Base-by-base conservation (phyloP, 208 protist species). In the Balamuthia mandrillaris region DNA sequence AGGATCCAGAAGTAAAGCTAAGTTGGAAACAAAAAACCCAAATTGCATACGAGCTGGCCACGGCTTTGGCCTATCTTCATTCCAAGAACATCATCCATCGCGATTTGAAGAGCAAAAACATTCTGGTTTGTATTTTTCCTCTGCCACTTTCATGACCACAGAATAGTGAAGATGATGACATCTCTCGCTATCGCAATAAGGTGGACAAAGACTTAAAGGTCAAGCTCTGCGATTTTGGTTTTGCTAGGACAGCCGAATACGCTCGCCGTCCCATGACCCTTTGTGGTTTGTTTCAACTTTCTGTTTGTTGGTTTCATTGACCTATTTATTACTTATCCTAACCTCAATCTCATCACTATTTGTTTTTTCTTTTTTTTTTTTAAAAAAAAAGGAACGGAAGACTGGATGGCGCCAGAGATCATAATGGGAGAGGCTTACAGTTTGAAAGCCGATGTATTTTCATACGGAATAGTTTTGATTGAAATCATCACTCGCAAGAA, bases 401-500 rank as follows among this genome's bases (percentile, higher is more conserved):
- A 58, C 18, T 81, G 51, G 49, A 81, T 81, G 72, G 72, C 72
- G 2, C 72, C 72, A 7, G 72, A 81, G 72, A 63, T 81, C 33
- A 81, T 81, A 31, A 41, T 81, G 33, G 72, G 72, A 16, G 72
- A 81, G 72, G 37, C 44, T 18, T 81, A 81, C 72, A 31, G 37
- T 21, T 58, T 63, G 37, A 37, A 45, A 6, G 72, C 72, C 9
- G 72, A 81, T 52, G 72, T 81, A 33, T 81, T 81, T 35, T 45
- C 31, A 18, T 81, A 63, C 24, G 72, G 72, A 27, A 81, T 81
- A 31, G 72, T 81, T 14, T 52, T 81, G 37, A 63, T 63, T 37
- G 72, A 81, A n/a, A 58, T 81, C 44, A 63, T 81, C 35, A 63
- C 72, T 35, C 49, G 72, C 29, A 81, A 81, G 51, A 81, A 77